Conservation (phyloP, 1,284 basidiomycete genomes). For the Boletellus deceptivus region DNA sequence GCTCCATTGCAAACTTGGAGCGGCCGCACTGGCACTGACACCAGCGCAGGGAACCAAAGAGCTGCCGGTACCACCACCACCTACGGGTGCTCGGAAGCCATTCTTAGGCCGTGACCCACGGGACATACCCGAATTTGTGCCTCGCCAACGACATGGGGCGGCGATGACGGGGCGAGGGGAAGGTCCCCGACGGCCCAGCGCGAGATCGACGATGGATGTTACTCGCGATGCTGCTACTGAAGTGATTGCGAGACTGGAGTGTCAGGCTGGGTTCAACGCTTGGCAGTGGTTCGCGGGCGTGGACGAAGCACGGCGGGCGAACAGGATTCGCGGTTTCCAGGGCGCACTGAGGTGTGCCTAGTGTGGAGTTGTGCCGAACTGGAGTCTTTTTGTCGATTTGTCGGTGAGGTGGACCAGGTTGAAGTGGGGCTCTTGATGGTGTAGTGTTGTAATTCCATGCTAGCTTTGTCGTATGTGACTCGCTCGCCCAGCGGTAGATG, state of each 20-base stretch:
- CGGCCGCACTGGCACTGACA: neutral
- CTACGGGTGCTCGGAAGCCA: constrained; percentile 1
- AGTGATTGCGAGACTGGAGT: constrained; percentile 28
- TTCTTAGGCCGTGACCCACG: constrained; percentile 10
- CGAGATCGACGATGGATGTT: neutral
- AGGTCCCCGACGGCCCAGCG: neutral
- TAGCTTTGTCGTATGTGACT: constrained; percentile 20
- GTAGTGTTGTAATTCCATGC: no score
- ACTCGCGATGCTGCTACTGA: constrained; percentile 18
- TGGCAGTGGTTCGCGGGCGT: constrained; percentile 2
- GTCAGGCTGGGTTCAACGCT: constrained; percentile 10
- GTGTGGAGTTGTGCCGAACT: neutral
- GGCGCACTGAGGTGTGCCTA: constrained; percentile 8
- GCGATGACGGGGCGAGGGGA: neutral
- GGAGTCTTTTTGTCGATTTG: constrained; percentile 22
- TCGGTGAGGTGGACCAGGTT: neutral
- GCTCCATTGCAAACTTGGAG: constrained; percentile 22
- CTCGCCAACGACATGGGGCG: constrained; percentile 16
- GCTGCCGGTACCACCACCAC: neutral
- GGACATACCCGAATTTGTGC: constrained; percentile 31
- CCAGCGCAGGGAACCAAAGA: neutral
- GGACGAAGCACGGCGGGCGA: constrained; percentile 1
- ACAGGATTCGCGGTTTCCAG: constrained; percentile 6
- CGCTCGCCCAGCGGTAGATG: no score
- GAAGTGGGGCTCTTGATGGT: no score